phyloP scores from a whole-genome alignment of 495 filamentous ascomycete species.

The Darksidea phi region DNA sequence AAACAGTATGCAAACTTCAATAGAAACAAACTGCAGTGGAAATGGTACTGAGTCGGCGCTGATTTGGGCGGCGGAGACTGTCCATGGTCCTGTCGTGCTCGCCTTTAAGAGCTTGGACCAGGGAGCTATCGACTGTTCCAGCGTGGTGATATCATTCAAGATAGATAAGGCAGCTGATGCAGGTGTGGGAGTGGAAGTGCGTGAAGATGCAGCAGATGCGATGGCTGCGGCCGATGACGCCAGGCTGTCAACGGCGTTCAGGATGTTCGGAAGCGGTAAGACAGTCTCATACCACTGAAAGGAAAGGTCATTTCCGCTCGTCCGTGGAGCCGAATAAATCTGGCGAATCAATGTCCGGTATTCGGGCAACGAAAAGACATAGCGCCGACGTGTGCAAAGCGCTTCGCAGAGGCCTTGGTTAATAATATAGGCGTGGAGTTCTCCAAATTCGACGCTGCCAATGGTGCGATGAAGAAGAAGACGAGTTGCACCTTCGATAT shows the following conservation, averaged over 20 bases:
- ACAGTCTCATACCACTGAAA: constrained; percentile 25
- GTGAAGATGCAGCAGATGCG: background rate
- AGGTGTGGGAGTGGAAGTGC: background rate
- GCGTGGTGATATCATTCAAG: constrained; percentile 9
- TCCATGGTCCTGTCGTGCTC: constrained; percentile 10
- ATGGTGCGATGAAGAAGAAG: constrained; percentile 5
- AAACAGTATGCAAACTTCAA: constrained; percentile 26
- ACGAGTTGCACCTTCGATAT: constrained; percentile 27
- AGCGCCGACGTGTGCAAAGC: constrained; percentile 4
- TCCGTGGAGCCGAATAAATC: constrained; percentile 5
- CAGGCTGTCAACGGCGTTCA: constrained; percentile 4
- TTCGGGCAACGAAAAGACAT: constrained; percentile 10
- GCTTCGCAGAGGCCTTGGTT: constrained; percentile 26
- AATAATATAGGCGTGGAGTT: constrained; percentile 19
- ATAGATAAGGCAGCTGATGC: background rate
- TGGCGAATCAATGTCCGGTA: constrained; percentile 8
- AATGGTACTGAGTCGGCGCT: constrained; percentile 10
- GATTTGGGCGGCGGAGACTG: constrained; percentile 3
- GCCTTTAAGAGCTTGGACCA: constrained; percentile 19
- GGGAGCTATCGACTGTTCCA: constrained; percentile 6
- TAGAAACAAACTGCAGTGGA: constrained; percentile 25
- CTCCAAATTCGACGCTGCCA: constrained; percentile 5
- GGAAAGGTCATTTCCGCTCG: constrained; percentile 12
- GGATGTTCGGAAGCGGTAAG: constrained; percentile 25
- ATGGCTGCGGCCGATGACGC: background rate